Conservation (phyloP, 108 stramenopile species). For the Seminavis robusta region DNA sequence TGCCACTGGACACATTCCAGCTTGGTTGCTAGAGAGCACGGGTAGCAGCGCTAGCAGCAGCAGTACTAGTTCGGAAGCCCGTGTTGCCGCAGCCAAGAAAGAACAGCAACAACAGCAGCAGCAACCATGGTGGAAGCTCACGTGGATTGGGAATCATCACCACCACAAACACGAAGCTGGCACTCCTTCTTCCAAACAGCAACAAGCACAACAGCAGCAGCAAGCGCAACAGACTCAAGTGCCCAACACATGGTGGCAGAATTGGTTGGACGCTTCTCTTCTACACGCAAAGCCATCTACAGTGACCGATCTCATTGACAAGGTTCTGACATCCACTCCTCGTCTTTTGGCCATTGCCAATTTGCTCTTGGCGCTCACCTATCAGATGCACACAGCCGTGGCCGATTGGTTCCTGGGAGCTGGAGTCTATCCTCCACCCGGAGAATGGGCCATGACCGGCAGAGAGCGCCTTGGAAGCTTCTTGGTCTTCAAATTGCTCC, state of each 20-base stretch:
- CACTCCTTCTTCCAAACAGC: not conserved
- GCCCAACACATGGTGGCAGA: not conserved
- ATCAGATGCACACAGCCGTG: slow-evolving; percentile 57
- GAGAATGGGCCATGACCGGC: slow-evolving; percentile 17
- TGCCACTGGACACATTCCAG: too few species aligned
- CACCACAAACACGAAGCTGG: not conserved
- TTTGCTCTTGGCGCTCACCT: slow-evolving; percentile 54
- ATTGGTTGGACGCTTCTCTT: slow-evolving; percentile 18
- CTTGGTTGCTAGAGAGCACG: too few species aligned
- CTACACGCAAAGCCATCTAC: slow-evolving; percentile 1
- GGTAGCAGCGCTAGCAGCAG: not conserved
- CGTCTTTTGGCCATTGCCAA: slow-evolving; percentile 69
- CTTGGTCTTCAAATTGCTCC: slow-evolving; percentile 70
- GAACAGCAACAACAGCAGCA: too few species aligned
- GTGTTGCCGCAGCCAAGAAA: too few species aligned
- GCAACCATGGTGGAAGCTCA: slow-evolving; percentile 1
- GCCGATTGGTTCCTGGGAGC: slow-evolving; percentile 68
- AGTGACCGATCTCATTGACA: slow-evolving; percentile 43
- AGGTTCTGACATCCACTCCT: slow-evolving; percentile 62
- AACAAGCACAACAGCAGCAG: not conserved
- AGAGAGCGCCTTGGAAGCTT: slow-evolving; percentile 63
- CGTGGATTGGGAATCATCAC: not conserved
- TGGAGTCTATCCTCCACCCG: not conserved
- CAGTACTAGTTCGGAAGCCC: not conserved
- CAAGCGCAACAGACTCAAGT: not conserved